Evolutionary conservation across 495 filamentous ascomycete species (phyloP), one percentile per base, ranked within the genome.

Genomic region (Amphirosellinia nigrospora): DNA sequence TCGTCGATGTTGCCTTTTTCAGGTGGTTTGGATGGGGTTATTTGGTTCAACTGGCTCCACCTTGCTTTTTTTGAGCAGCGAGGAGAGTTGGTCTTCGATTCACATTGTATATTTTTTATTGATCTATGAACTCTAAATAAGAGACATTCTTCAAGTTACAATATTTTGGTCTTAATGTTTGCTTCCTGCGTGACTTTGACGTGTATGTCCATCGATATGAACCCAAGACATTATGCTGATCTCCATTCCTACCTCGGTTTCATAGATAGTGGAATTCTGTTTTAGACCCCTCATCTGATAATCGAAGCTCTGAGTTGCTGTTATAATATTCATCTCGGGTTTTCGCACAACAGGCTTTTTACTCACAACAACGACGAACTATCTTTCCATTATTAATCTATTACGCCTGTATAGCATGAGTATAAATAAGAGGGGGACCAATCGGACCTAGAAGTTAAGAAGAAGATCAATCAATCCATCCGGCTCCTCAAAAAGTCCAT

Each of bases 401-500:
- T 11, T 4, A 1, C 9, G 9, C 3, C 48, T 23, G 26, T 3
- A 1, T 7, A 50, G 11, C 39, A 4, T 41, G 39, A 48, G 6
- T 21, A 60, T 21, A 60, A 32, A 60, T 10, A 58, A 58, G 53
- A 34, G 4, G 38, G 38, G 1, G 16, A 5, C 55, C 19, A 38
- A 32, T 34, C 56, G 19, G 23, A 38, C 11, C 16, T 73, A 61
- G 50, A 43, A 55, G 9, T 59, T 68, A 26, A 76, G 28, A 5
- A 76, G 38, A 60, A 72, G 68, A 46, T 58, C 70, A 67, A 83
- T 58, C 66, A 84, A 64, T 13, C 80, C 78, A n/a, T 23, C 75
- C 1, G 83, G 83, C 72, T 78, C 73, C 32, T 82, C 80, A 65
- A 80, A 86, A 85, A 87, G 66, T 88, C 86, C 77, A 88, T 79